Evolutionary conservation across 2,329 filamentous ascomycete genomes (phyloP), one percentile per base, ranked within the genome.

Genomic region (Scopulariopsis brevicaulis): DNA sequence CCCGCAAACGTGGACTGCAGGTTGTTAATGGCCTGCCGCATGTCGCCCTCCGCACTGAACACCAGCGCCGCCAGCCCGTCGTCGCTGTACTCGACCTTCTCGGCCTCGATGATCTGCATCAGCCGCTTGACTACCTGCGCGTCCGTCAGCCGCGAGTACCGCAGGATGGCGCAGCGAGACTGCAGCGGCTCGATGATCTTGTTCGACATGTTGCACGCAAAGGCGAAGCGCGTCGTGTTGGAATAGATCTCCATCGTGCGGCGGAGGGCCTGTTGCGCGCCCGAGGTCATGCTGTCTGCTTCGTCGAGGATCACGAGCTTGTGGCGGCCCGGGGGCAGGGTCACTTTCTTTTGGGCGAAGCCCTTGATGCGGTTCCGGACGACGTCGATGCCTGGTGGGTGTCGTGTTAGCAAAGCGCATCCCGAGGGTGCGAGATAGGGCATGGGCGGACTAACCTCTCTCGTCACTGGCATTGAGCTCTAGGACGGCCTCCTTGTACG

Each of bases 121-220:
- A 99, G 73, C 48, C 94, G 83, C 75, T 93, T 92, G 56, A 96
- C 90, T 28, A 99, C 85, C 70, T 99, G 93, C 14, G 83, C 86
- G 69, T 99, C 94, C 2, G 93, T 96, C 63, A 99, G 79, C 59
- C 93, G 87, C 35, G 92, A 86, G 72, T 96, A 99, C 60, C 94
- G 87, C 58, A 99, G 81, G 68, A 99, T 97, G 22, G 94, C 94
- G 70, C 94, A 99, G 66, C 94, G 85, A 20, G 92, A 96, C 72
- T 99, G 94, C 56, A 99, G 79, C n/a, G 94, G 94, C 72, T 99
- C 94, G 71, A 99, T 99, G 69, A 99, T 97, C 75, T 97, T 99
- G 77, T 97, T 99, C 62, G 89, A 94, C 76, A 96, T 90, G 71
- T 99, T 99, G 78, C 94, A 99, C 2, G 94, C 94, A 67, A 99